Percentiles rank a stretch among this genome's conserved stretches.
phyloP scores from a whole-genome alignment of 345 rosid genomes.

The Citrus trifoliata region DNA sequence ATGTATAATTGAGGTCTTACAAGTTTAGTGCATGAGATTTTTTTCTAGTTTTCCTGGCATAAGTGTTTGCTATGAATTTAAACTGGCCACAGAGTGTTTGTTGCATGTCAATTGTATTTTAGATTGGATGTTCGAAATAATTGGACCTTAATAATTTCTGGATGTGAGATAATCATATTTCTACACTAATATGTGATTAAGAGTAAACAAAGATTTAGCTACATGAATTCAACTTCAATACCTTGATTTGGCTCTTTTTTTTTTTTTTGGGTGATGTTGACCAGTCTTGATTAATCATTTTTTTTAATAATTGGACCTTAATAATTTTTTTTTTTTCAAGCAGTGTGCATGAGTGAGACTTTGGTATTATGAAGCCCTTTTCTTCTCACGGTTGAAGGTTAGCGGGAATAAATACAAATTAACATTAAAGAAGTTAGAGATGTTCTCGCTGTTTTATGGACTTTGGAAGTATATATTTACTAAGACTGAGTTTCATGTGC shows the following conservation, averaged over 20 bases:
- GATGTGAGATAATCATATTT: background rate
- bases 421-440: conserved; percentile 35
- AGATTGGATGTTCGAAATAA: background rate
- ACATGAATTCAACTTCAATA: background rate
- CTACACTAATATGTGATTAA: background rate
- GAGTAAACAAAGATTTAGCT: conserved; percentile 1
- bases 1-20: background rate
- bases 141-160: background rate
- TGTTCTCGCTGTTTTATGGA: conserved; percentile 98
- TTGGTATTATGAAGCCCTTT: conserved; percentile 2
- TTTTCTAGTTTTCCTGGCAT: background rate
- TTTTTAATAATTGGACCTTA: no score
- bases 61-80: background rate
- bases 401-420: conserved; percentile 14
- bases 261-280: background rate
- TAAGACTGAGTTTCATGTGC: conserved; percentile 88
- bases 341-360: conserved; percentile 17
- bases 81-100: background rate
- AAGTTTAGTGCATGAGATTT: background rate
- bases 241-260: background rate
- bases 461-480: conserved; percentile 81
- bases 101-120: background rate
- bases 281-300: background rate
- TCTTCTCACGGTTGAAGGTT: conserved; percentile 11
- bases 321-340: no score